These are phyloP conservation scores for Neolentinus lepideus DNA, from an alignment of 1,284 basidiomycete species.

Conservation along the genomic window DNA sequence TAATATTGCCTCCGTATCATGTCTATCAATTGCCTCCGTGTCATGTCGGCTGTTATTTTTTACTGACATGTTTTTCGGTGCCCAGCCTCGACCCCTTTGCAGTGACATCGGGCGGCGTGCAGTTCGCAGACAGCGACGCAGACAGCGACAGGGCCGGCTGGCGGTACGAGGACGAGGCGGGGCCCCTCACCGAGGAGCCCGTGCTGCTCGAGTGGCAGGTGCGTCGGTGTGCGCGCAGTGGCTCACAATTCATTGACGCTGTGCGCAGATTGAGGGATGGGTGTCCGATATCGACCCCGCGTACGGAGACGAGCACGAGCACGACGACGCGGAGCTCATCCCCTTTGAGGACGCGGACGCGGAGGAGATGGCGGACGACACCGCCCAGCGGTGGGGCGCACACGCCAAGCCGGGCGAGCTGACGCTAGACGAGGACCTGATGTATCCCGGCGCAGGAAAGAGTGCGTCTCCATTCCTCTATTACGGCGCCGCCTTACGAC, in stretches of 20 bases:
- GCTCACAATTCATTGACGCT: not conserved
- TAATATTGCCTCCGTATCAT: too few species aligned
- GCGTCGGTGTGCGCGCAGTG: not conserved
- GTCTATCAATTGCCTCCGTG: too few species aligned
- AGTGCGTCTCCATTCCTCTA: too few species aligned
- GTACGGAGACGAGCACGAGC: not conserved
- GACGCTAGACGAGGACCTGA: not conserved
- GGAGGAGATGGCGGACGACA: not conserved
- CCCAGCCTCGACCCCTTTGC: not conserved
- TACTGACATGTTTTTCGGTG: not conserved
- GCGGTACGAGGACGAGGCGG: constrained; percentile 1
- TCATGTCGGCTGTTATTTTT: not conserved
- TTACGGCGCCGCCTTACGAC: not conserved
- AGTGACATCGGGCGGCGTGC: not conserved
- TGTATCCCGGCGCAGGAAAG: not conserved
- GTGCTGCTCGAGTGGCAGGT: constrained; percentile 1
- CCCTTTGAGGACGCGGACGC: not conserved
- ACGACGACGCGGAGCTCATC: not conserved
- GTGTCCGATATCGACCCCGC: not conserved
- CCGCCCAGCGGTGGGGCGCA: not conserved
- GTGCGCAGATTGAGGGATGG: not conserved
- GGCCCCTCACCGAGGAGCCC: not conserved
- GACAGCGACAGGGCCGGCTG: constrained; percentile 14
- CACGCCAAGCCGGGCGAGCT: not conserved
- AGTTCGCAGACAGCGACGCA: not conserved